Conservation (phyloP, 805 yeast species). For the Candida nonsorbophila region DNA sequence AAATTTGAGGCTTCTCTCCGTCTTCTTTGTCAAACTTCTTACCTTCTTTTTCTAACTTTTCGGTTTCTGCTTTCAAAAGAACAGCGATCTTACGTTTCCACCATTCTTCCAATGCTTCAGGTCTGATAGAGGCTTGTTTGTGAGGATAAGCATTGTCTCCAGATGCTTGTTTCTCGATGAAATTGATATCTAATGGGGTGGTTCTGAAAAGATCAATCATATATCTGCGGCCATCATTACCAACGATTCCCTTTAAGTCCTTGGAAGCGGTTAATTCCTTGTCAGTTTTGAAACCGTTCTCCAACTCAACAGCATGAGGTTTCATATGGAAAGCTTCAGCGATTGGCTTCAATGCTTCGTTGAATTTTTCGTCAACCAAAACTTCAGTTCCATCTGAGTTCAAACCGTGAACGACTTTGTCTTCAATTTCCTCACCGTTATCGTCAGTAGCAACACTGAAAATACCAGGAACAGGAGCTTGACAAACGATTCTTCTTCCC, state of each 20-base stretch:
- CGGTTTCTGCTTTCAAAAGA: slow-evolving; percentile 46
- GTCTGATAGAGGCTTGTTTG: slow-evolving; percentile 69
- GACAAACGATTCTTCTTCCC: slow-evolving; percentile 85
- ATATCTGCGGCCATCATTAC: slow-evolving; percentile 81
- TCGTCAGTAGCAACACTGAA: slow-evolving; percentile 44
- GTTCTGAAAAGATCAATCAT: slow-evolving; percentile 79
- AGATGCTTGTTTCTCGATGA: slow-evolving; percentile 48
- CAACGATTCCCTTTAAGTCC: slow-evolving; percentile 80
- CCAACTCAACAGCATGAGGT: slow-evolving; percentile 52
- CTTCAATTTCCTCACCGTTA: slow-evolving; percentile 33
- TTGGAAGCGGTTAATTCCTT: slow-evolving; percentile 60
- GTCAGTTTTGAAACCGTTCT: slow-evolving; percentile 35
- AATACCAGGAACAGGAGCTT: slow-evolving; percentile 94
- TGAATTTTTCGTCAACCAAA: slow-evolving; percentile 48
- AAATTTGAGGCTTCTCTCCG: slow-evolving; percentile 43
- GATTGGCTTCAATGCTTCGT: slow-evolving; percentile 49
- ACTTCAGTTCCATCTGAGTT: slow-evolving; percentile 55
- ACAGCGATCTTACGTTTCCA: slow-evolving; percentile 64
- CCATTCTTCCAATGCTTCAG: slow-evolving; percentile 90
- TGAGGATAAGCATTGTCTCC: slow-evolving; percentile 64
- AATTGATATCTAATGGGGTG: slow-evolving; percentile 79
- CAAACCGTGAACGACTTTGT: slow-evolving; percentile 68
- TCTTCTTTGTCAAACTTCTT: slow-evolving; percentile 22
- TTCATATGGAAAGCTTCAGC: slow-evolving; percentile 78
- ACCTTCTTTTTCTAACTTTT: slow-evolving; percentile 36